Percentiles rank a stretch among this genome's conserved stretches.
These are phyloP conservation scores for Xylaria sp. DNA, from an alignment of 2,329 filamentous ascomycete species.

Conservation along the genomic window DNA sequence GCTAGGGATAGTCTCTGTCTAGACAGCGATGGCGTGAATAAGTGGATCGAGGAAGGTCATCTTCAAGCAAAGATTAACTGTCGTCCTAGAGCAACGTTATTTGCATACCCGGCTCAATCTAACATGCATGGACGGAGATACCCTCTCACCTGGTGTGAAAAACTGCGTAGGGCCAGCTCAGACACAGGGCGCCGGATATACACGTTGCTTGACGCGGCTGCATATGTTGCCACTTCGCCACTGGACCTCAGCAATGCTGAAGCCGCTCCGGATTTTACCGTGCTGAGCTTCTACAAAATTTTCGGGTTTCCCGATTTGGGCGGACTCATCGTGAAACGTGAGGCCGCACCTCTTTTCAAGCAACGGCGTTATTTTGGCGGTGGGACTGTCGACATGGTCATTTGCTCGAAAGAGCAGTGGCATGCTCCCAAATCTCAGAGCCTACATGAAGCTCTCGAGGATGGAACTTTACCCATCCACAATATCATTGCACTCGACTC, in stretches of 20 bases:
- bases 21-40: slow-evolving; percentile 69
- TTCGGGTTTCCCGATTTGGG: slow-evolving; percentile 96
- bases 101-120: slow-evolving; percentile 91
- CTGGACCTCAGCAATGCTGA: slow-evolving; percentile 74
- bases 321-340: slow-evolving; percentile 82
- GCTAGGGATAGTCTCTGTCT: slow-evolving; percentile 75
- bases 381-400: slow-evolving; percentile 91
- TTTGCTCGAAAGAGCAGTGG: slow-evolving; percentile 82
- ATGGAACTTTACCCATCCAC: slow-evolving; percentile 91
- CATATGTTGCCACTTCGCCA: slow-evolving; percentile 79
- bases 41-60: slow-evolving; percentile 67
- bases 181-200: slow-evolving; percentile 57
- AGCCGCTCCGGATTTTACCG: slow-evolving; percentile 82
- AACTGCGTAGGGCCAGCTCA: slow-evolving; percentile 54
- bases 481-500: slow-evolving; percentile 84
- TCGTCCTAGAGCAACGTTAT: slow-evolving; percentile 55
- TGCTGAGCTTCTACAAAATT: slow-evolving; percentile 95
- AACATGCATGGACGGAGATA: slow-evolving; percentile 88
- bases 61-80: slow-evolving; percentile 47
- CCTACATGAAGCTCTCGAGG: slow-evolving; percentile 86
- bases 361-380: slow-evolving; percentile 88
- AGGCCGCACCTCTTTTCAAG: slow-evolving; percentile 71
- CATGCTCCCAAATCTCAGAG: slow-evolving; percentile 78
- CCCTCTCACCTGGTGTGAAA: slow-evolving; percentile 74
- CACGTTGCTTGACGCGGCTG: slow-evolving; percentile 86